phyloP scores from a whole-genome alignment of 1,284 basidiomycete genomes.

The Thelephora terrestris region DNA sequence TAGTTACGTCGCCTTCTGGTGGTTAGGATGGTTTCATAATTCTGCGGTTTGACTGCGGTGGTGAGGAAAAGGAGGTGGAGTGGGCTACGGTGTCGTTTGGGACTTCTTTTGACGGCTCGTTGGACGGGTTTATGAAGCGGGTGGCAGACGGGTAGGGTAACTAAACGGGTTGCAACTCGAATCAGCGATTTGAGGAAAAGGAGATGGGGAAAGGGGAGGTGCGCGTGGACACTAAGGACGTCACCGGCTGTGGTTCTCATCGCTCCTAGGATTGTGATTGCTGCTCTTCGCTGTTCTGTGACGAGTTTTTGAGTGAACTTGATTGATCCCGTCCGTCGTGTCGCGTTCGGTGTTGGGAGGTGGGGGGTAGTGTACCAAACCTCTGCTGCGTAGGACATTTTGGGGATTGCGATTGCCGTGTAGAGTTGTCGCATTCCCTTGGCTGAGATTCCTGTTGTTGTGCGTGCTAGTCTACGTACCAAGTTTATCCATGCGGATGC shows the following conservation, averaged over 20 bases:
- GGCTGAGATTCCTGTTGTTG: background rate
- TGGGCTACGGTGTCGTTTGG: slow-evolving; percentile 11
- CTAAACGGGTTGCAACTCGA: slow-evolving; percentile 14
- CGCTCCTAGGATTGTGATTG: slow-evolving; percentile 15
- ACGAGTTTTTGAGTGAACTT: slow-evolving; percentile 6
- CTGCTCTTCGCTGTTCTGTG: slow-evolving; percentile 10
- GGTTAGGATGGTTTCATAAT: slow-evolving; percentile 12
- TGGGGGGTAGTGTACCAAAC: slow-evolving; percentile 24
- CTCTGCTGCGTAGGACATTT: slow-evolving; percentile 27
- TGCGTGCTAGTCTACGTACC: background rate
- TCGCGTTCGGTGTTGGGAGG: slow-evolving; percentile 13
- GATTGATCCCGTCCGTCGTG: slow-evolving; percentile 10
- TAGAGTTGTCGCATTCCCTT: slow-evolving; percentile 16
- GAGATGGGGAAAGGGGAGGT: slow-evolving; percentile 22
- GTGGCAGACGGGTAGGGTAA: slow-evolving; percentile 21
- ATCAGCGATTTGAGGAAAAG: slow-evolving; percentile 6
- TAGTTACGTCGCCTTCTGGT: slow-evolving; percentile 8
- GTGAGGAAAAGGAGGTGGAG: slow-evolving; percentile 15
- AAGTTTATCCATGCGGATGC: too few species aligned
- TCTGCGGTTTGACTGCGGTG: slow-evolving; percentile 7
- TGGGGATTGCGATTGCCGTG: slow-evolving; percentile 20
- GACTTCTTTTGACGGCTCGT: slow-evolving; percentile 5
- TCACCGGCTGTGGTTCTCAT: slow-evolving; percentile 24
- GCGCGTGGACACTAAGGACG: slow-evolving; percentile 21
- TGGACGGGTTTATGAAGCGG: slow-evolving; percentile 15